A percentile compares a stretch with the other conserved stretches of the same genome.
Evolutionary conservation across 306 rosid species (phyloP).

Genomic region (Gillenia trifoliata): DNA sequence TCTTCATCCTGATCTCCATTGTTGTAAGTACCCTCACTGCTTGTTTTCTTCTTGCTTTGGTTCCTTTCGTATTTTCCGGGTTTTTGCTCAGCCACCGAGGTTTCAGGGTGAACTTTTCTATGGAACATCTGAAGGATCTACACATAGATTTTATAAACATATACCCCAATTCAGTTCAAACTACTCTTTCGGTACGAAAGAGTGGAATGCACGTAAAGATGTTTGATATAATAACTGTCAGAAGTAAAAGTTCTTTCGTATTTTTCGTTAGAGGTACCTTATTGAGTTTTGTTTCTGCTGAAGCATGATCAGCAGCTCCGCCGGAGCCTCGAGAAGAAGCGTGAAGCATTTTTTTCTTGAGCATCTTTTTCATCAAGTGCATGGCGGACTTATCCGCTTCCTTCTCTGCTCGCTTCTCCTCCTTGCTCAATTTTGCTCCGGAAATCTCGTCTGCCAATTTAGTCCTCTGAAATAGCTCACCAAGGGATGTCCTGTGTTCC

Average conservation of each 20-base stretch:
- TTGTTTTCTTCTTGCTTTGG: conserved; percentile 49
- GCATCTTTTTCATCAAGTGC: conserved; percentile 62
- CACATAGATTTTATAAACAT: conserved; percentile 1
- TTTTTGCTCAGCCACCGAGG: conserved; percentile 32
- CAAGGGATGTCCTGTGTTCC: conserved; percentile 81
- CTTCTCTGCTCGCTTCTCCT: conserved; percentile 47
- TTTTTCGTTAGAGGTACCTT: conserved; percentile 47
- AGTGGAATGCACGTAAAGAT: background rate
- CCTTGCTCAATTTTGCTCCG: conserved; percentile 43
- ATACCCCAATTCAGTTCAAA: background rate
- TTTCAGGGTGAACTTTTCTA: conserved; percentile 87
- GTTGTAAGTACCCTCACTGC: conserved; percentile 35
- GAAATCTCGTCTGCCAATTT: conserved; percentile 58
- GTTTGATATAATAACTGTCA: background rate
- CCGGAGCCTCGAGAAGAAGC: conserved; percentile 49
- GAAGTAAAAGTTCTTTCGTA: background rate
- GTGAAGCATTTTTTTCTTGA: conserved; percentile 59
- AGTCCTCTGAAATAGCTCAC: conserved; percentile 72
- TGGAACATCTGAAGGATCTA: conserved; percentile 86
- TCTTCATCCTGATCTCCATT: conserved; percentile 51
- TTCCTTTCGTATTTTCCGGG: conserved; percentile 38
- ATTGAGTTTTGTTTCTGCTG: conserved; percentile 64
- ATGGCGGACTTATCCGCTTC: conserved; percentile 64
- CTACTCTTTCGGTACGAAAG: background rate
- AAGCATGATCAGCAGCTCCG: conserved; percentile 48